Evolutionary conservation across 148 eudicot genomes (phyloP), one percentile per base, ranked within the genome.

Genomic region (Rhododendron ferrugineum): DNA sequence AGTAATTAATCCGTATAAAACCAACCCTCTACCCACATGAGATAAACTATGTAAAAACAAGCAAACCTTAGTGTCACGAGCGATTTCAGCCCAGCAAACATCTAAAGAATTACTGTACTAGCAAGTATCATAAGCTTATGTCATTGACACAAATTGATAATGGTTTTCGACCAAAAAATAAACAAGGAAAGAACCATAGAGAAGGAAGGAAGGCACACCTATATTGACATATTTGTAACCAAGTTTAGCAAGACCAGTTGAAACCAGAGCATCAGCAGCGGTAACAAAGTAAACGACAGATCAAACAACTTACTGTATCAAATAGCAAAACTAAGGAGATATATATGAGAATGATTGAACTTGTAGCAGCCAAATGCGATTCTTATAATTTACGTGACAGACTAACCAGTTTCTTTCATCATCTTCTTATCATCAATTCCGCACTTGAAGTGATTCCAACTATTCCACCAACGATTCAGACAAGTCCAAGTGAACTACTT

Each of bases 1-100:
- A 26, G 47, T 8, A n/a, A 22, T 20, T 49, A 18, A 47, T 32
- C 46, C 50, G 81, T 0, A 23, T 74, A 50, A 34, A 37, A 30
- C 37, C 86, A 83, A 64, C 28, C 2, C 3, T 52, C 4, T 3
- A 4, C n/a, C 79, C 26, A 50, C 52, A 2, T 58, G 20, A 5
- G 9, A 58, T 42, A 4, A 74, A 56, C 11, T 23, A 83, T 0
- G 81, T 23, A 14, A 44, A 49, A 62, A 54, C 23, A 84, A 42
- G 54, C 85, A 73, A 76, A 92, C 98, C 94, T 93, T 84, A n/a
- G 84, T 34, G 70, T 96, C 94, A 18, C 98, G 94, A 50, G 58
- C 68, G 42, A 85, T 72, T 88, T 93, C 98, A 66, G 95, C 98
- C 98, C 98, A 96, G 72, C 98, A 94, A 88, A 93, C 98, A 94